These are phyloP conservation scores for Croton laevigatus DNA, from an alignment of 441 rosid genomes.

Conservation along the genomic window DNA sequence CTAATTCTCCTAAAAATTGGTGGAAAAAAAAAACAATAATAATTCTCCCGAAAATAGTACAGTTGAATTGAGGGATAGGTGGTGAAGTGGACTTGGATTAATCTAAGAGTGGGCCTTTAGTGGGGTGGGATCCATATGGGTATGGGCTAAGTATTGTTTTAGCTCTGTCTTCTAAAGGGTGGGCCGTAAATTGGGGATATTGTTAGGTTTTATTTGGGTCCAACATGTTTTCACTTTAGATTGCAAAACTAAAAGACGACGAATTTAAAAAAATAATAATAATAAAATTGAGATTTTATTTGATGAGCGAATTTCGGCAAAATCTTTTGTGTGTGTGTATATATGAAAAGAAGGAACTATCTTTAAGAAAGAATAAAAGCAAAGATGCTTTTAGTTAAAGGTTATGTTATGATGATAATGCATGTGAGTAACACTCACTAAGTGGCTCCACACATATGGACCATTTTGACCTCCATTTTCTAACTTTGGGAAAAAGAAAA, in stretches of 20 bases:
- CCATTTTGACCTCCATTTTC: background rate
- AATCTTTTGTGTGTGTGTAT: too few species aligned
- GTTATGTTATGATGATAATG: background rate
- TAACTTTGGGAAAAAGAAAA: background rate
- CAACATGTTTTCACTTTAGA: background rate
- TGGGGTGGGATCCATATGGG: background rate
- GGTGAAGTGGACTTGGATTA: background rate
- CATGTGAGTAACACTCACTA: background rate
- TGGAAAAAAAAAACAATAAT: too few species aligned
- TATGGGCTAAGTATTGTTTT: background rate
- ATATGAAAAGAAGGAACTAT: background rate
- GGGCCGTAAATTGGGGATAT: background rate
- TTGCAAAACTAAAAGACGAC: background rate
- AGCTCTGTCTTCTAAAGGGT: background rate
- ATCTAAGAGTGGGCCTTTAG: background rate
- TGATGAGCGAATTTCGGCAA: background rate
- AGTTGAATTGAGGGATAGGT: background rate
- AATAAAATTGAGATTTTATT: background rate
- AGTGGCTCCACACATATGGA: constrained; percentile 16
- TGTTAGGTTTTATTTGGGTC: too few species aligned
- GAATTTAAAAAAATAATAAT: too few species aligned
- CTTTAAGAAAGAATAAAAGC: background rate
- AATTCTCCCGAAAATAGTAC: too few species aligned
- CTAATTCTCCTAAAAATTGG: too few species aligned
- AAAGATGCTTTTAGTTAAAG: background rate